Percentiles rank a stretch among this genome's conserved stretches.
Evolutionary conservation across 805 yeast genomes (phyloP).

Genomic region (Candida suzukii): DNA sequence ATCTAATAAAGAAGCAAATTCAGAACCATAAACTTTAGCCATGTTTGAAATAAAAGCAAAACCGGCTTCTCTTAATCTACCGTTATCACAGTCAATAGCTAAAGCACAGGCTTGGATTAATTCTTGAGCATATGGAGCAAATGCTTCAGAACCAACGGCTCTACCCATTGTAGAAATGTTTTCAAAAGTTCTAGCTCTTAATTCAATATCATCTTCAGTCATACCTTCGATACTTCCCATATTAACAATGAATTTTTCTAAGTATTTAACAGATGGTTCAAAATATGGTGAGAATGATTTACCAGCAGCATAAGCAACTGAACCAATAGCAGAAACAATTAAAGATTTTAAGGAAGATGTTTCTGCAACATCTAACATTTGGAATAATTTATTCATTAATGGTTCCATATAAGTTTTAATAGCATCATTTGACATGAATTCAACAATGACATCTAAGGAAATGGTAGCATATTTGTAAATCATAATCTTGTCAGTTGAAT

Average conservation of each 20-base stretch:
- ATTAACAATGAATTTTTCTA: constrained; percentile 76
- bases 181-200: constrained; percentile 89
- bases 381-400: constrained; percentile 82
- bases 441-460: constrained; percentile 88
- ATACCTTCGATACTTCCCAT: constrained; percentile 63
- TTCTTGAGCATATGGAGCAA: constrained; percentile 80
- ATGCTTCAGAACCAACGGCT: constrained; percentile 90
- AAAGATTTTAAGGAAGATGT: constrained; percentile 71
- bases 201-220: constrained; percentile 83
- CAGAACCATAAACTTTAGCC: constrained; percentile 91
- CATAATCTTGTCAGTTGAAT: constrained; percentile 72
- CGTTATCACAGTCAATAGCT: constrained; percentile 68
- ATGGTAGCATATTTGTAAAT: constrained; percentile 86
- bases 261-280: constrained; percentile 66
- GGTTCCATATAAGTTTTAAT: constrained; percentile 76
- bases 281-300: constrained; percentile 82
- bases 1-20: constrained; percentile 79
- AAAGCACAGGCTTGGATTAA: constrained; percentile 81
- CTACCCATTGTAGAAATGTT: constrained; percentile 91
- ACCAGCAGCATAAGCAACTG: constrained; percentile 95
- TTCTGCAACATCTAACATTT: constrained; percentile 70
- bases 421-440: constrained; percentile 83
- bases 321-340: constrained; percentile 92
- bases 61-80: constrained; percentile 90
- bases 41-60: constrained; percentile 87